These are phyloP conservation scores for Suillus ampliporus DNA, from an alignment of 768 basidiomycete genomes.

Conservation along the genomic window DNA sequence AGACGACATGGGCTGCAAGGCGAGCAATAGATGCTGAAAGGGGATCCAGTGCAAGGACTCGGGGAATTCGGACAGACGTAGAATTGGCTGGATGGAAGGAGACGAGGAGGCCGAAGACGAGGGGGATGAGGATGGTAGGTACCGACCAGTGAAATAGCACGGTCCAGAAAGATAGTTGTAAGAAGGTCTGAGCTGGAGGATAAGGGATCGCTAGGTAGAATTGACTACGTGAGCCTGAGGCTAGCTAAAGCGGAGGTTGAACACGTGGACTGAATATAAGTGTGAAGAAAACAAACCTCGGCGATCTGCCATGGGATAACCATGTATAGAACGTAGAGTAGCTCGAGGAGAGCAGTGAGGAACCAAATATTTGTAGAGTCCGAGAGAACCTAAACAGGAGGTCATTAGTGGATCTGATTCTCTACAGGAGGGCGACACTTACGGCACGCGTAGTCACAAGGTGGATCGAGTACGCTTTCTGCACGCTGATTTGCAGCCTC, in stretches of 20 bases:
- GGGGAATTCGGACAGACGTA: conserved; percentile 27
- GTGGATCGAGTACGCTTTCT: conserved; percentile 25
- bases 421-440: conserved; percentile 12
- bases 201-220: conserved; percentile 45
- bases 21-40: conserved; percentile 69
- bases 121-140: conserved; percentile 65
- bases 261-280: neutral
- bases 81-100: conserved; percentile 60
- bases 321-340: conserved; percentile 55
- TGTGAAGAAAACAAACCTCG: conserved; percentile 41
- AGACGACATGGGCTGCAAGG: conserved; percentile 63
- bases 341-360: conserved; percentile 57
- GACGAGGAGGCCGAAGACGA: conserved; percentile 59
- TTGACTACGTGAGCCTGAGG: conserved; percentile 9
- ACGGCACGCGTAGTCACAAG: conserved; percentile 35
- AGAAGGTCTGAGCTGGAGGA: conserved; percentile 52
- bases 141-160: conserved; percentile 66
- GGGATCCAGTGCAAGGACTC: conserved; percentile 52
- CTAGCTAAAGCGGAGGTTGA: neutral
- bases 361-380: conserved; percentile 67
- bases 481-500: conserved; percentile 24
- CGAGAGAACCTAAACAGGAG: conserved; percentile 57
- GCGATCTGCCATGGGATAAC: conserved; percentile 59
- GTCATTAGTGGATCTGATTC: conserved; percentile 3
- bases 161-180: conserved; percentile 54